Evolutionary conservation across 225 moss, liverwort and hornwort species (phyloP).

Genomic region (Pseudoscleropodium purum): DNA sequence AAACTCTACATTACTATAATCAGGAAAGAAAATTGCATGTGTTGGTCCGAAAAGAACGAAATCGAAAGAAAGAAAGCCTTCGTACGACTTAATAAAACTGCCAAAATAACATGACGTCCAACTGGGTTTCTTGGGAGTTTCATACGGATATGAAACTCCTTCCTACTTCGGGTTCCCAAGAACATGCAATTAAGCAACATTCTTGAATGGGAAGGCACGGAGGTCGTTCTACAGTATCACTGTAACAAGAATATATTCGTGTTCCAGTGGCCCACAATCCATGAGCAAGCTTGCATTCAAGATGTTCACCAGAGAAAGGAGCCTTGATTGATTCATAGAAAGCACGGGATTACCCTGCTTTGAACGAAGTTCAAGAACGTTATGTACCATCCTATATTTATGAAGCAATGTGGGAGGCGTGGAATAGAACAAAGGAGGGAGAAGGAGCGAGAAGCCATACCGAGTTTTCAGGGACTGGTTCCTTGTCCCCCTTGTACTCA

Average conservation of each 20-base stretch:
- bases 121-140: not conserved
- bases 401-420: not conserved
- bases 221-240: not conserved
- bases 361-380: not conserved
- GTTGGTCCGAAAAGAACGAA: not conserved
- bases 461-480: constrained; percentile 16
- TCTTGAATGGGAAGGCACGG: not conserved
- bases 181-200: not conserved
- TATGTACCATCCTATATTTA: not conserved
- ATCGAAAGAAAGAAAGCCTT: not conserved
- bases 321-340: not conserved
- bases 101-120: not conserved
- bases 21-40: not conserved
- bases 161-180: not conserved
- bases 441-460: not conserved
- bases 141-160: not conserved
- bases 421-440: not conserved
- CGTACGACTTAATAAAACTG: not conserved
- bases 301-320: not conserved
- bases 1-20: not conserved
- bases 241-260: not conserved
- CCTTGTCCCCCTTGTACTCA: constrained; percentile 18
- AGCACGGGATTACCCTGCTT: not conserved
- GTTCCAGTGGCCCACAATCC: not conserved
- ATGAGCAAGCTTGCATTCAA: not conserved